These are phyloP conservation scores for Tirmania nivea DNA, from an alignment of 495 filamentous ascomycete genomes.

Conservation along the genomic window DNA sequence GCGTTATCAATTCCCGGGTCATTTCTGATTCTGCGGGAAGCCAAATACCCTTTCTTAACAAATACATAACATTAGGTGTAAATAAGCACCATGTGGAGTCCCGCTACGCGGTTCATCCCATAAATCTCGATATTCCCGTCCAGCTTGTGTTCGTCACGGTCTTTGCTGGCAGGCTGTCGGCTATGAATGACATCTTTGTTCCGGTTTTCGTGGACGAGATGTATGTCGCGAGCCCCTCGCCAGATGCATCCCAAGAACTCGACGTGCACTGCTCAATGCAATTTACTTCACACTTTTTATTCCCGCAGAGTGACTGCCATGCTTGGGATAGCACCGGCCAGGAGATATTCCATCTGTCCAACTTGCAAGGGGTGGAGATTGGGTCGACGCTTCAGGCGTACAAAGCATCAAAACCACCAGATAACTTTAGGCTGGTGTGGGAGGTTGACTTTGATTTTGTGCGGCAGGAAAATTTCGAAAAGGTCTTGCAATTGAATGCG, in stretches of 20 bases:
- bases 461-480: background rate
- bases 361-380: too few relatives aligned
- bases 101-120: background rate
- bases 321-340: too few relatives aligned
- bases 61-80: too few relatives aligned
- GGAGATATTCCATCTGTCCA: too few relatives aligned
- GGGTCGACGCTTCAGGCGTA: too few relatives aligned
- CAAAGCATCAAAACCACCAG: background rate
- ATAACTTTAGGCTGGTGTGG: background rate
- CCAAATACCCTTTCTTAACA: too few relatives aligned
- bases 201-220: background rate
- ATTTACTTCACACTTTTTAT: too few relatives aligned
- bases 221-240: background rate
- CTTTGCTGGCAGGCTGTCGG: background rate
- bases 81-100: background rate
- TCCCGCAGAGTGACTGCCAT: too few relatives aligned
- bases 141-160: background rate
- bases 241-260: background rate
- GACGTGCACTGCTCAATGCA: background rate
- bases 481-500: background rate
- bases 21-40: too few relatives aligned
- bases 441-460: background rate
- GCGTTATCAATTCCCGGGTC: too few relatives aligned
- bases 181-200: background rate
- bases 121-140: background rate